Evolutionary conservation across 257 asterid species (phyloP), one percentile per base, ranked within the genome.

Genomic region (Plantago elongata): DNA sequence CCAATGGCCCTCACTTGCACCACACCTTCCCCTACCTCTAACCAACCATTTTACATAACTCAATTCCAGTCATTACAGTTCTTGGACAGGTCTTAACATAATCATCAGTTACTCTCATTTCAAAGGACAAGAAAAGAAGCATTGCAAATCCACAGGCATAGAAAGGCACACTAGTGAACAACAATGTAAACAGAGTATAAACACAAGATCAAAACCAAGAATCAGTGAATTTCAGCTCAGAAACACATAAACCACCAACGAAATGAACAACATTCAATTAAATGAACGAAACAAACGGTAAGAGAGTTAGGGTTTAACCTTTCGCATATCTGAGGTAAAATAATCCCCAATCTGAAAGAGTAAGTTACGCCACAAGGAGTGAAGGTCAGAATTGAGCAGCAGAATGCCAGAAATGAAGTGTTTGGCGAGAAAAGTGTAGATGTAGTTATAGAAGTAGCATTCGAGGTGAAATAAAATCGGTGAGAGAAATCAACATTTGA

Each of bases 281-380:
- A 49, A 3, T 13, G 17, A 13, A 9, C 51, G 14, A 47, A 10
- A 2, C 1, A 11, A 12, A 13, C 1, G 15, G 14, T 40, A 29
- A 56, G 49, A 13, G 13, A 45, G 45, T 29, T 69, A 73, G 77
- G 71, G 75, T 72, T 76, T 68, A 72, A 72, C 78, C 81, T 72
- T 68, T 69, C 61, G 79, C 82, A 73, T 73, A 55, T 62, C 75
- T 45, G 68, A 60, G 57, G 61, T 13, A 34, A 34, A 68, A 72
- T 62, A 34, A 45, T 47, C 69, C 75, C 49, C 61, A 67, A 70
- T 37, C n/a, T 66, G 51, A 76, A 75, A 70, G 57, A 22, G 44
- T 51, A 63, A 49, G 17, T 70, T 7, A 34, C 57, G 12, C 72
- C 80, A 37, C 44, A 62, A 70, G 12, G 52, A 47, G 66, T 68